phyloP scores from a whole-genome alignment of 2,329 filamentous ascomycete genomes.

The Trichophyton verrucosum region DNA sequence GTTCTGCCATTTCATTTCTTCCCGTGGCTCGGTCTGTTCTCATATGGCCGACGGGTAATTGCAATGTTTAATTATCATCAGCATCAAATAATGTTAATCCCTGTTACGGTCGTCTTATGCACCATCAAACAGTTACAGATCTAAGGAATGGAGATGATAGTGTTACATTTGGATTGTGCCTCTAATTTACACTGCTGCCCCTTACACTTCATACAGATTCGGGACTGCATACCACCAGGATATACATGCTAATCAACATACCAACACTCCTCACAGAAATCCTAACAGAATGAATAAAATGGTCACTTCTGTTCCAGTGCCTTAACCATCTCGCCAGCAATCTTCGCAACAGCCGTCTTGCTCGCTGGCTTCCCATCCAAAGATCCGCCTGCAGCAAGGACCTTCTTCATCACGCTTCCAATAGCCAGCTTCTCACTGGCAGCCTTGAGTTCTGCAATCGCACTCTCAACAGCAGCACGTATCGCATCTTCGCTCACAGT shows the following conservation, averaged over 20 bases:
- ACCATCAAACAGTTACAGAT: neutral
- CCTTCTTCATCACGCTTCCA: conserved; percentile 31
- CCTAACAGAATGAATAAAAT: neutral
- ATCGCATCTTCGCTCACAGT: conserved; percentile 33
- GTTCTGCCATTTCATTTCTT: neutral
- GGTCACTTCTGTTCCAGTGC: conserved; percentile 4
- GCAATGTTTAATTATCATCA: neutral
- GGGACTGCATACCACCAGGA: neutral
- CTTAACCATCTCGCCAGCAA: conserved; percentile 28
- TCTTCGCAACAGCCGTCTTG: conserved; percentile 29
- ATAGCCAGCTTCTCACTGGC: conserved; percentile 26
- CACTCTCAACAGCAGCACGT: conserved; percentile 23
- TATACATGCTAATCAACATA: neutral
- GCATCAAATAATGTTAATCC: neutral
- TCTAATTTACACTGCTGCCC: neutral
- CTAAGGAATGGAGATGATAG: neutral
- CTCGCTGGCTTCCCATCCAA: conserved; percentile 35
- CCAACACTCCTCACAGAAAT: neutral
- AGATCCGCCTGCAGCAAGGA: conserved; percentile 31
- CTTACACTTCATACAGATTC: no score
- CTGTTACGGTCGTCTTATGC: neutral
- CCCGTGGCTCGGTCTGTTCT: neutral
- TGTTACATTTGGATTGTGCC: neutral
- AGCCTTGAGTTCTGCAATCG: conserved; percentile 25
- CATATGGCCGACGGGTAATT: conserved; percentile 1